Percentiles rank a stretch among this genome's conserved stretches.
These are phyloP conservation scores for Aphanoascus verrucosus DNA, from an alignment of 2,329 filamentous ascomycete genomes.

Conservation along the genomic window DNA sequence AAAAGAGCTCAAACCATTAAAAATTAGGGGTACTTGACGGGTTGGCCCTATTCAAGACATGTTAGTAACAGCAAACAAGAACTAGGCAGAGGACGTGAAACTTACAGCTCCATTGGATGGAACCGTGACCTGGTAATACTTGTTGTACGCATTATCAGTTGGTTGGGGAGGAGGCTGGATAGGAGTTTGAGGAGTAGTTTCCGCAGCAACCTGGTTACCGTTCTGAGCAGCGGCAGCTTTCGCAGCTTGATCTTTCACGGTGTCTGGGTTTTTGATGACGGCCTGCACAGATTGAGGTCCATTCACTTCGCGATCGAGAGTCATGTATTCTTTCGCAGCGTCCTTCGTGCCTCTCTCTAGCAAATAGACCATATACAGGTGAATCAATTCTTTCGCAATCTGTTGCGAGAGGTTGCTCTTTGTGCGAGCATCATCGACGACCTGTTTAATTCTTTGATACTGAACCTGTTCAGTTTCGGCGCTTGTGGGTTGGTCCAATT, in stretches of 20 bases:
- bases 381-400: conserved; percentile 63
- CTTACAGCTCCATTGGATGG: conserved; percentile 10
- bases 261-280: conserved; percentile 23
- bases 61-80: not conserved
- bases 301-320: conserved; percentile 75
- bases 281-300: conserved; percentile 43
- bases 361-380: conserved; percentile 72
- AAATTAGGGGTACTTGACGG: not conserved
- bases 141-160: not conserved
- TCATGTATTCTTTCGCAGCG: conserved; percentile 74
- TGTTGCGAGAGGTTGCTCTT: conserved; percentile 59
- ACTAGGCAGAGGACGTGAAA: not conserved
- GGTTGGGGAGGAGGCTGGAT: conserved; percentile 10
- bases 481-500: conserved; percentile 68
- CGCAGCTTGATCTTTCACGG: conserved; percentile 17
- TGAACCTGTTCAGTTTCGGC: conserved; percentile 54
- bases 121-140: conserved; percentile 7
- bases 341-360: conserved; percentile 72
- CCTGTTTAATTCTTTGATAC: conserved; percentile 64
- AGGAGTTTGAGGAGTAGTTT: conserved; percentile 12
- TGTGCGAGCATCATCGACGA: conserved; percentile 62
- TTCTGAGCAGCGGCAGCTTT: conserved; percentile 11
- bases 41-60: not conserved
- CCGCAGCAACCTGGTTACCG: conserved; percentile 13
- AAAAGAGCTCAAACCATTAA: not conserved